Base-by-base conservation (phyloP, 805 yeast species). In the Scheffersomyces spartinae region DNA sequence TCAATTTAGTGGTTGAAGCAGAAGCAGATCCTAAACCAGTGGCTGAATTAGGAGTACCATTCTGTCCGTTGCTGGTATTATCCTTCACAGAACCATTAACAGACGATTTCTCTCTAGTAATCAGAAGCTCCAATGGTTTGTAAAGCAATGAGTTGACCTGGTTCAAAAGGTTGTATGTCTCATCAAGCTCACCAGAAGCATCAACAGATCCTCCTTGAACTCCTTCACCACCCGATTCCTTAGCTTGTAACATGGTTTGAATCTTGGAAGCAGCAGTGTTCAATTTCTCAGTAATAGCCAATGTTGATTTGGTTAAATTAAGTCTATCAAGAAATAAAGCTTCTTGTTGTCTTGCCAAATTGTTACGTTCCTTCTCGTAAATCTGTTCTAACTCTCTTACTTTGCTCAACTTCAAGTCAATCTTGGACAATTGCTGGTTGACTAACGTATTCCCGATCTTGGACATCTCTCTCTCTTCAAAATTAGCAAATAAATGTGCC, bases 391-490 rank as follows among this genome's bases (percentile, higher is more conserved):
- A 54, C 26, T 67, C 68, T 20, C 61, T 65, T 22, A 82, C 54
- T 32, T 75, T 70, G 13, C 53, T 47, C 32, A 80, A 40, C 51
- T 81, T 81, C 32, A 76, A 38, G 32, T 78, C 79, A 17, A 81
- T 59, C 39, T 78, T 75, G 27, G 68, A 64, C 31, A 77, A 36
- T 45, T 77, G 74, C 21, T 69, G 67, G 42, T 76, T 75, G 11
- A 79, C 59, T 24, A 81, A 64, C 15, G 64, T 63, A 15, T 65
- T 59, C 8, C 77, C 52, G 13, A 76, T 47, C 27, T 67, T 69
- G 38, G 72, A 65, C 74, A 74, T 71, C 43, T 78, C 84, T 32
- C 85, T 61, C 42, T 83, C 95, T 47, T 82, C 93, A 43, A 71
- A 74, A 4, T 74, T 71, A 5, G 88, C 82, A 51, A 83, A 79